Base-by-base conservation (phyloP, 1,284 basidiomycete species). In the Ustilago curta region DNA sequence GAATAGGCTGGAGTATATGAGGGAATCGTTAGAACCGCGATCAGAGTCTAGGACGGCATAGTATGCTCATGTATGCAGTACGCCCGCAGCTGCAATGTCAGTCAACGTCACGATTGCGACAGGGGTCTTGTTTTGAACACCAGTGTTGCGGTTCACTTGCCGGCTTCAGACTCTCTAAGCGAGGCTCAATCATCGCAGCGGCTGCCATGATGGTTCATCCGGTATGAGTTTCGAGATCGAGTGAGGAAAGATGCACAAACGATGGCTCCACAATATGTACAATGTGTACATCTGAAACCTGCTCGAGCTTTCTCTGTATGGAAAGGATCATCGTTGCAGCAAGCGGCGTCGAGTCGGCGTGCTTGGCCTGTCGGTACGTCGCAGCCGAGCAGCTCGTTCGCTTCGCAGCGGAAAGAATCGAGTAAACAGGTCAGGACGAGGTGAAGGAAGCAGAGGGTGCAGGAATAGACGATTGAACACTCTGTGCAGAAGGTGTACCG, bases 241-340 rank as follows among this genome's bases (percentile, higher is more conserved):
- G 43, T 23, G 21, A 37, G 21, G 23, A 2, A 35, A 29, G 37
- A 12, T 9, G 25, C 39, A 31, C 27, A 29, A 18, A 42, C 25
- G 21, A 31, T 35, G 35, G 19, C 60, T 49, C 29, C 52, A 57
- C 40, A 60, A 49, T 53, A 48, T 57, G 59, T 48, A 57, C 40
- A 60, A 49, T 53, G 43, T 57, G 59, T 48, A 55, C 47, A 16
- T 37, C 27, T 64, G 53, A 70, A 37, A 70, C 56, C 37, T 18
- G 19, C 9, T 39, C 35, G 27, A 32, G 43, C 61, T 44, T 63
- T 59, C 67, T 64, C 31, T 50, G 57, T 51, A 52, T 52, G 56
- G 61, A 59, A 70, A 55, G 42, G 60, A 70, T 70, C 60, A 61
- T 48, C 61, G 60, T 37, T 32, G 52, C 37, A 64, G 42, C 47